Evolutionary conservation across 352 stramenopile genomes (phyloP).

Genomic region (Thraustochytrium sp.): DNA sequence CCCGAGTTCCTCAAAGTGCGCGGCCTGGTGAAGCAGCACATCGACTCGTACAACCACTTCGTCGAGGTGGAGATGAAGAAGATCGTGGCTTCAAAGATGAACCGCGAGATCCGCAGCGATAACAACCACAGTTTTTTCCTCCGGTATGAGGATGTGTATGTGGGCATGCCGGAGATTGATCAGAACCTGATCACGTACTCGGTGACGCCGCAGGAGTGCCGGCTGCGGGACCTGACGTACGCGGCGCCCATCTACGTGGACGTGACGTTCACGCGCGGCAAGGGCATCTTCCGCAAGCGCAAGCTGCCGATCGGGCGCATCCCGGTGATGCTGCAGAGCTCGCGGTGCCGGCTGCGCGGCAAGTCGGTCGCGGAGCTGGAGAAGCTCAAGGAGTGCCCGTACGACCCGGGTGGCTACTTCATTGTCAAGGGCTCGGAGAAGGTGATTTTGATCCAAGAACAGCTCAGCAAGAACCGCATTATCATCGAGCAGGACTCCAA

Average conservation of each 20-base stretch:
- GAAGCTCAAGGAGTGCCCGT: slow-evolving; percentile 96
- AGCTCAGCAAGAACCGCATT: slow-evolving; percentile 98
- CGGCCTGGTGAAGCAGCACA: slow-evolving; percentile 93
- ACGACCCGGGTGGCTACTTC: slow-evolving; percentile 99
- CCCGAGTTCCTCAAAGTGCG: slow-evolving; percentile 92
- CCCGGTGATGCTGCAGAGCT: slow-evolving; percentile 96
- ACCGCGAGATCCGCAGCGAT: slow-evolving; percentile 79
- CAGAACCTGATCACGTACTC: slow-evolving; percentile 69
- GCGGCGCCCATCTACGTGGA: slow-evolving; percentile 97
- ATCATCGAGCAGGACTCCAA: slow-evolving; percentile 96
- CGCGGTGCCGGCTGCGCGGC: slow-evolving; percentile 88
- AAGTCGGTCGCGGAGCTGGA: slow-evolving; percentile 89
- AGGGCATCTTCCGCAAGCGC: slow-evolving; percentile 97
- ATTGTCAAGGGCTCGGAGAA: slow-evolving; percentile 97
- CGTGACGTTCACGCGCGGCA: slow-evolving; percentile 91
- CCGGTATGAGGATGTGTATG: slow-evolving; percentile 95
- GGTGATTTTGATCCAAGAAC: slow-evolving; percentile 98
- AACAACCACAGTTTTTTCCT: slow-evolving; percentile 97
- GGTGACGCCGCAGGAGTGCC: slow-evolving; percentile 95
- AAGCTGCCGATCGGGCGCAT: slow-evolving; percentile 77
- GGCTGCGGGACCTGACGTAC: slow-evolving; percentile 97
- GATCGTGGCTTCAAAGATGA: slow-evolving; percentile 89
- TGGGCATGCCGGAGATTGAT: slow-evolving; percentile 90
- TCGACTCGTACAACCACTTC: slow-evolving; percentile 99
- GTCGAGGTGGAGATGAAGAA: slow-evolving; percentile 96